Base-by-base conservation (phyloP, 2,329 filamentous ascomycete genomes). In the Arachnomyces sp. region DNA sequence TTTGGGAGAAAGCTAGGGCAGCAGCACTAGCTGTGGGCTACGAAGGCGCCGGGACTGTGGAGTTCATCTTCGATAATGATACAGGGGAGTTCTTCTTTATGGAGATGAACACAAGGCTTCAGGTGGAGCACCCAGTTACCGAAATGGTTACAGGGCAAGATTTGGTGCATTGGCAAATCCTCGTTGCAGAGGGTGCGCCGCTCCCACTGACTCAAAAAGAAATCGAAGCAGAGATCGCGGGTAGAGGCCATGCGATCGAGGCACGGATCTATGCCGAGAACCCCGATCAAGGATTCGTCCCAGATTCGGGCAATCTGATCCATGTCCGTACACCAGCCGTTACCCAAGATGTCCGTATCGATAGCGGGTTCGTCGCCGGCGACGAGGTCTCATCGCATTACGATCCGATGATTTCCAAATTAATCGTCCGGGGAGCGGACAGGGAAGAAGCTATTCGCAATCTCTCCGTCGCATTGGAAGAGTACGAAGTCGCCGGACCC, bases 351-450 rank as follows among this genome's bases (percentile, higher is more conserved):
- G 77, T 96, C 25, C 81, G 92, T 31, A 88, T 98, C 49, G 92
- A 98, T 56, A 88, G 89, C 34, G 92, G 92, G 1, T 96, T 96
- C 60, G 78, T 89, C 18, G 75, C 88, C 51, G 92, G 92, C 17
- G 90, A 95, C 59, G 86, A 87, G 47, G 86, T 98, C 2, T 93
- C 89, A 0, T 86, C 90, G 43, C 86, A 92, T 40, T 98, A 98
- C 62, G 92, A 98, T 53, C 92, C 92, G 18, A 98, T 98, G 92
- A 95, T 98, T 51, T 86, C 92, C 33, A 98, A 98, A 67, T 76
- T 98, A 38, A 98, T 98, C 52, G 87, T 96, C 4, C 78, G 86
- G 43, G 92, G 86, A 1, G 75, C 78, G 12, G 83, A 83, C 42
- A 77, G 92, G 44, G 77, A 84, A 57, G 82, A 84, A 17, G 86